Base-by-base conservation (phyloP, 371 early-diverging fungal species). In the Mucor racemosus region DNA sequence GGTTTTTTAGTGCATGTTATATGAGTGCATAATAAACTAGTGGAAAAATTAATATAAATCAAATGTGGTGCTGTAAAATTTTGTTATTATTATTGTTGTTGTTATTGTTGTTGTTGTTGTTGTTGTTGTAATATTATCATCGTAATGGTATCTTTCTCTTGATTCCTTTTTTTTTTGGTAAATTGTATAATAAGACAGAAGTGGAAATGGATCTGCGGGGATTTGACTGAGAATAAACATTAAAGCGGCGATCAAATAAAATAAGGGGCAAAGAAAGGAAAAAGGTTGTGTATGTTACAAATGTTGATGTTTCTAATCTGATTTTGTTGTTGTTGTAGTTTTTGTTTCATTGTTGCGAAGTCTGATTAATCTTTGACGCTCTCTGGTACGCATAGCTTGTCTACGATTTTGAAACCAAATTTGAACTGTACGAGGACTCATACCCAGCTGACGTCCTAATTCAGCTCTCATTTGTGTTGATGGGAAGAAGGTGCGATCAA, bases 401-500 rank as follows among this genome's bases (percentile, higher is more conserved):
- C 98, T 87, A 66, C 93, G 87, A 81, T 98, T 98, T 76, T 98
- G 98, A 79, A 98, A 98, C 98, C 98, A 97, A 56, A 97, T 94
- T 76, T 98, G 95, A 6, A 97, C 94, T 15, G 92, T 89, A 78
- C 86, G 35, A 76, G 76, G 76, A 55, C 79, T 94, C 97, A 98
- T 98, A 54, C 91, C 89, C 55, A 97, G 85, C 68, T 95, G 89
- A 60, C 87, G 86, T 36, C 94, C 94, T 14, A 99, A 85, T 61
- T 91, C 87, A 65, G 90, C 88, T 58, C 99, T 88, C 76, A 93
- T 83, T 64, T 92, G 92, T 7, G 92, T 92, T 6, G 79, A 90
- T 69, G 82, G 90, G 68, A 72, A 93, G 42, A 84, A 79, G 39
- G 87, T 83, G 19, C 84, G 83, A 48, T 88, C 88, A 40, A 87